phyloP scores from a whole-genome alignment of 2,329 filamentous ascomycete genomes.

The Beauveria varroae region DNA sequence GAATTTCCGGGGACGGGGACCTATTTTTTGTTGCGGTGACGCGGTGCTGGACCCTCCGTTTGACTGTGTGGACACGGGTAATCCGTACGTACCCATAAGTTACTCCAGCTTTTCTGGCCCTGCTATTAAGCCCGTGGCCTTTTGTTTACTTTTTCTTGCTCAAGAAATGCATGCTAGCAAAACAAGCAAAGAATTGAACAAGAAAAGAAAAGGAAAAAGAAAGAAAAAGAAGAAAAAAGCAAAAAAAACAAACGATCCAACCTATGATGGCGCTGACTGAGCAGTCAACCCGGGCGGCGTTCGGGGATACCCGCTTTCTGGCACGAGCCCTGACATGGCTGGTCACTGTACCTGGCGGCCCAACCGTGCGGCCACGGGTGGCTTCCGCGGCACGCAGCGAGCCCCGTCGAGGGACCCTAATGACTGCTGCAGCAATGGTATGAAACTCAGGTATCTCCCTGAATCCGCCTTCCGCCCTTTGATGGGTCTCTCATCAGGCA shows the following conservation, averaged over 20 bases:
- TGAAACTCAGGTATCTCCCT: slow-evolving; percentile 7
- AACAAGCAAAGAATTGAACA: background rate
- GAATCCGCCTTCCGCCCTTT: background rate
- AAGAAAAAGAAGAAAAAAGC: background rate
- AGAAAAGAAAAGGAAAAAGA: background rate
- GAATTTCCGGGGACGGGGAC: background rate
- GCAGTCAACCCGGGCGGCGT: background rate
- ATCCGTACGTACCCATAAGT: too few species aligned
- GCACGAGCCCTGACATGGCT: background rate
- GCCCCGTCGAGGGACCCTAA: background rate
- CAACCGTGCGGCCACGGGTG: slow-evolving; percentile 4
- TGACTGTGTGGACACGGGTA: too few species aligned
- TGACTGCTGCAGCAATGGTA: background rate
- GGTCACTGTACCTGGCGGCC: slow-evolving; percentile 11
- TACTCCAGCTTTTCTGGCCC: background rate
- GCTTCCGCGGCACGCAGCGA: slow-evolving; percentile 5
- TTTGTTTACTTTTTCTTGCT: background rate
- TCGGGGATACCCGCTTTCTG: slow-evolving; percentile 6
- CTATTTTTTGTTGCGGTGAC: background rate
- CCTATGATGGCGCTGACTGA: background rate
- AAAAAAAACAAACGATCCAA: background rate
- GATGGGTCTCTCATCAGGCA: slow-evolving; percentile 3
- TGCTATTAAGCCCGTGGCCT: background rate
- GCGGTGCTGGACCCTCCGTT: background rate
- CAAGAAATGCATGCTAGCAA: background rate